phyloP scores from a whole-genome alignment of 176 grass and related monocot genomes.

The Hordeum marinum region DNA sequence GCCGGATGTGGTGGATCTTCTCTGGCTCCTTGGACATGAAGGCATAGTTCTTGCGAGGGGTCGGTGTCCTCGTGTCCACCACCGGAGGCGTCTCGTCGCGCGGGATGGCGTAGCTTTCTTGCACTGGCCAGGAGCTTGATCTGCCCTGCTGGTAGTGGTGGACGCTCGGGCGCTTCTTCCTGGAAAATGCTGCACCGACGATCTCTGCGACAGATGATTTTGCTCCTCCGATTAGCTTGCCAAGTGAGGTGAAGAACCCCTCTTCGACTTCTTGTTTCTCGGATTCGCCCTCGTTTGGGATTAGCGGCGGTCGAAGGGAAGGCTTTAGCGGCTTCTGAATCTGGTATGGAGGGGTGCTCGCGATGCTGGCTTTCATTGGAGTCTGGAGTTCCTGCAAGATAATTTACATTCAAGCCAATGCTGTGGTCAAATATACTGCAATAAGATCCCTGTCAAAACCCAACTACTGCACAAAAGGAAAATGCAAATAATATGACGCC shows the following conservation, averaged over 20 bases:
- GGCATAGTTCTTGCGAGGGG: constrained; percentile 63
- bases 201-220: constrained; percentile 54
- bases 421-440: background rate
- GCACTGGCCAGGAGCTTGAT: constrained; percentile 31
- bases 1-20: constrained; percentile 81
- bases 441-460: background rate
- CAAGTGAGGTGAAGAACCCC: constrained; percentile 49
- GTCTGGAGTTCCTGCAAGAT: constrained; percentile 41
- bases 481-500: background rate
- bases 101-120: constrained; percentile 70
- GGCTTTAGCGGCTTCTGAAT: constrained; percentile 56
- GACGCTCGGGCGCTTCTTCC: constrained; percentile 41
- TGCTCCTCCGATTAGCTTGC: constrained; percentile 49
- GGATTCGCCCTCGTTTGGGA: constrained; percentile 53
- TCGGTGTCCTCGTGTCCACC: constrained; percentile 49
- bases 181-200: constrained; percentile 41
- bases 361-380: constrained; percentile 43
- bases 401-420: constrained; percentile 32
- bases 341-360: constrained; percentile 63
- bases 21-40: constrained; percentile 80
- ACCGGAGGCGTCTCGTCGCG: constrained; percentile 50
- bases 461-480: background rate
- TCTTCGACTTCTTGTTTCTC: constrained; percentile 64
- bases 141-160: constrained; percentile 36
- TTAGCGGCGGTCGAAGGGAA: constrained; percentile 43